Conservation (phyloP, 73 alveolate species). For the Durusdinium trenchii region DNA sequence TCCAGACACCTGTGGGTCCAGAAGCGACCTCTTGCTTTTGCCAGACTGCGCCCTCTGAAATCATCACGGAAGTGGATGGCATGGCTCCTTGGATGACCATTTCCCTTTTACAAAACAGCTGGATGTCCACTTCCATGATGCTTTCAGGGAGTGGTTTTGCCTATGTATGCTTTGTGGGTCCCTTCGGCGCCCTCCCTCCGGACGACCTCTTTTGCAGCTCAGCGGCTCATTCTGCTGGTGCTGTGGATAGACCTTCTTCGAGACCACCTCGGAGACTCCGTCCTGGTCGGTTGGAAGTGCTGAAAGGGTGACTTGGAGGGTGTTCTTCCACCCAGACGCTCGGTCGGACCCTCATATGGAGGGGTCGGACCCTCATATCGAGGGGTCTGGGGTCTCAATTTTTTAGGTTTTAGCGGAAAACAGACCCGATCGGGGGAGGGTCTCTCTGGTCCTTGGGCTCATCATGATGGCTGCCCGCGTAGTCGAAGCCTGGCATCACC, state of each 20-base stretch:
- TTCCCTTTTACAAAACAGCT: not conserved
- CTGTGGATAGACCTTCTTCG: constrained; percentile 48
- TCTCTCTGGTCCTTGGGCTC: constrained; percentile 14
- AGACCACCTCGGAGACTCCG: not conserved
- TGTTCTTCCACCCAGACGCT: too few species aligned
- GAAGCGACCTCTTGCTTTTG: too few species aligned
- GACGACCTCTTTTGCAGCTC: not conserved
- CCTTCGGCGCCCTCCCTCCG: not conserved
- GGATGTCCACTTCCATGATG: not conserved
- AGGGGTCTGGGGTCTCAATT: too few species aligned
- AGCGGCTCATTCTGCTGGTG: constrained; percentile 33
- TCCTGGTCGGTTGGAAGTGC: too few species aligned
- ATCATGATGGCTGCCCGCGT: constrained; percentile 30
- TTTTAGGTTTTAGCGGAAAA: not conserved
- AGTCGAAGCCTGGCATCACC: constrained; percentile 52
- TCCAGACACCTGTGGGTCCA: too few species aligned
- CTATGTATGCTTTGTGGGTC: not conserved
- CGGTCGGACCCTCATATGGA: too few species aligned
- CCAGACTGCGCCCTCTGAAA: too few species aligned
- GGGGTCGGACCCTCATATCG: too few species aligned
- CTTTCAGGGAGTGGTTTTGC: not conserved
- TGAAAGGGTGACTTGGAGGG: too few species aligned
- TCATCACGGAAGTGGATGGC: too few species aligned
- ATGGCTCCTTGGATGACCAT: too few species aligned
- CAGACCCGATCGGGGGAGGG: not conserved